Conservation (phyloP, 2,329 filamentous ascomycete species). For the Cercospora zeina region DNA sequence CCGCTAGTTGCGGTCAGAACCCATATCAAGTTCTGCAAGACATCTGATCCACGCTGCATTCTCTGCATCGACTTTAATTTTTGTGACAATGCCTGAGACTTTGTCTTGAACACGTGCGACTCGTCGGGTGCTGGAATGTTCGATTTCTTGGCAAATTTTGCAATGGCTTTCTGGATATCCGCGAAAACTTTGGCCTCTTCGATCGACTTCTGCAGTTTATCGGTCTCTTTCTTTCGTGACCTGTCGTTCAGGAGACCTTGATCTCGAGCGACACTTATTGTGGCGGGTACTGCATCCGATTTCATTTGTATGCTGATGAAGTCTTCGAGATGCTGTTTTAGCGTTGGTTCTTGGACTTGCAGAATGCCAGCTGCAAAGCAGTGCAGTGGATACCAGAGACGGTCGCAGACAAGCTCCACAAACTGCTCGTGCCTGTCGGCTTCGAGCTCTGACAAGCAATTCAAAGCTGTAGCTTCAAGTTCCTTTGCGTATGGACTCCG, state of each 20-base stretch:
- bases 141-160: constrained; percentile 35
- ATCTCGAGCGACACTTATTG: constrained; percentile 21
- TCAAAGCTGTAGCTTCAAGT: constrained; percentile 23
- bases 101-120: constrained; percentile 23
- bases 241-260: constrained; percentile 30
- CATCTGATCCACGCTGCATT: constrained; percentile 35
- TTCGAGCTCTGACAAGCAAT: constrained; percentile 26
- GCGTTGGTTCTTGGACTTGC: constrained; percentile 31
- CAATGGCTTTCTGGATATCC: constrained; percentile 30
- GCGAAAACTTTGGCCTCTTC: constrained; percentile 29
- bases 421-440: constrained; percentile 20
- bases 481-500: constrained; percentile 24
- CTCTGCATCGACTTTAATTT: constrained; percentile 33
- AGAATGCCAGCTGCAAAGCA: constrained; percentile 35
- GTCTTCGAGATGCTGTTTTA: constrained; percentile 35
- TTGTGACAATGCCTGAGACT: constrained; percentile 28
- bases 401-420: constrained; percentile 22
- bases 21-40: constrained; percentile 42
- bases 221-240: constrained; percentile 30
- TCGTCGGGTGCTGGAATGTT: constrained; percentile 31
- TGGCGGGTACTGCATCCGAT: constrained; percentile 30
- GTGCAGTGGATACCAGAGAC: constrained; percentile 33
- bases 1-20: constrained; percentile 34
- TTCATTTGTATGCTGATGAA: constrained; percentile 33
- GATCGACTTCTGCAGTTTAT: constrained; percentile 34